A percentile compares a stretch with the other conserved stretches of the same genome.
Conservation (phyloP, 2,329 filamentous ascomycete species). For the Talaromyces sp. region DNA sequence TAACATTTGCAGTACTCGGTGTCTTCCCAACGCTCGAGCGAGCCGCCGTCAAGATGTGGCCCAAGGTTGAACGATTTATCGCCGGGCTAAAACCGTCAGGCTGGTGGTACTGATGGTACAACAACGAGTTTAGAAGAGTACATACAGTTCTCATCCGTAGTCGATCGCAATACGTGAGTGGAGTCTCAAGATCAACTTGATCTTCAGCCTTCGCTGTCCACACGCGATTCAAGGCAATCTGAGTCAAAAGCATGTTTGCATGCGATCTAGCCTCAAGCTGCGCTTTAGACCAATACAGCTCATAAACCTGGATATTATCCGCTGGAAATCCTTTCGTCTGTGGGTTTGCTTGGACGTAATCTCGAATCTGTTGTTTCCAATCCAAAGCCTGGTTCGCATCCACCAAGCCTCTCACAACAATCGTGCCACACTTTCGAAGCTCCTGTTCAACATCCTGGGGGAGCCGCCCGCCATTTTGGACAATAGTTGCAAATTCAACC, state of each 20-base stretch:
- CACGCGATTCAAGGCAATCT: slow-evolving; percentile 33
- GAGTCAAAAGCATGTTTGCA: slow-evolving; percentile 32
- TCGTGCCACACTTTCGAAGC: slow-evolving; percentile 15
- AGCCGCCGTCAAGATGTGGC: slow-evolving; percentile 42
- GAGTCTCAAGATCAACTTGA: slow-evolving; percentile 25
- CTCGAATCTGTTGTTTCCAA: slow-evolving; percentile 12
- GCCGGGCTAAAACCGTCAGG: slow-evolving; percentile 21
- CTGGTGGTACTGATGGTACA: not conserved
- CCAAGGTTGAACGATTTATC: slow-evolving; percentile 38
- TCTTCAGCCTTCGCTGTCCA: slow-evolving; percentile 30
- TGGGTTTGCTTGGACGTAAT: slow-evolving; percentile 29
- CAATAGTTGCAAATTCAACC: slow-evolving; percentile 24
- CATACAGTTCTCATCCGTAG: slow-evolving; percentile 28
- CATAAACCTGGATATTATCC: slow-evolving; percentile 35
- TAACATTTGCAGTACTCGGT: slow-evolving; percentile 35
- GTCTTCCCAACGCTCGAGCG: slow-evolving; percentile 40
- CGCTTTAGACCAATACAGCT: slow-evolving; percentile 34
- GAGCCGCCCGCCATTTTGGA: not conserved
- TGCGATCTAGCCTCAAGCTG: slow-evolving; percentile 36
- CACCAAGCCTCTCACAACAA: slow-evolving; percentile 16
- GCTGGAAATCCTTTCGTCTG: slow-evolving; percentile 34
- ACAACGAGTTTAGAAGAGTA: not conserved
- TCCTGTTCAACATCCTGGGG: slow-evolving; percentile 8
- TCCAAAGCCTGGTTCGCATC: slow-evolving; percentile 8
- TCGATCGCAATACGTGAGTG: slow-evolving; percentile 37